Evolutionary conservation across 1,284 basidiomycete genomes (phyloP).

Genomic region (Pseudozyma thailandica): DNA sequence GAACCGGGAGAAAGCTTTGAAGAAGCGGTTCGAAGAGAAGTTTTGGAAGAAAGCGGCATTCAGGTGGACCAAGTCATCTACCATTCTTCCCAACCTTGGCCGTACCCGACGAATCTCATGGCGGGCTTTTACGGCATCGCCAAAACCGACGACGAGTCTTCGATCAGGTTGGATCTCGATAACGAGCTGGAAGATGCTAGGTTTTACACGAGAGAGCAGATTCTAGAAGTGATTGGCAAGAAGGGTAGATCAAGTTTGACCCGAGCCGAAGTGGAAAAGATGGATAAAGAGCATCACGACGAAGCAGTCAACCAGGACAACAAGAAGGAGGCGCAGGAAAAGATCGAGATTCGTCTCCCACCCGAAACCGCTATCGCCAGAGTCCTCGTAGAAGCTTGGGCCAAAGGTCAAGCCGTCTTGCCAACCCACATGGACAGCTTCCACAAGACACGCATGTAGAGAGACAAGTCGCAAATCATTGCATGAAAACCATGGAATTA

Average conservation of each 20-base stretch:
- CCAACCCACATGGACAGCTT: slow-evolving; percentile 31
- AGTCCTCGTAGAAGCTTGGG: slow-evolving; percentile 77
- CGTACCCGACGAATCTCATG: slow-evolving; percentile 84
- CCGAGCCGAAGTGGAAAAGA: slow-evolving; percentile 74
- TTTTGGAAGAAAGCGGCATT: slow-evolving; percentile 94
- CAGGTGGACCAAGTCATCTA: slow-evolving; percentile 84
- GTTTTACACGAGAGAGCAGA: slow-evolving; percentile 84
- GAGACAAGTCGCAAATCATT: too few species aligned
- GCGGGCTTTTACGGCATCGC: slow-evolving; percentile 73
- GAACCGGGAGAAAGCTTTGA: slow-evolving; percentile 76
- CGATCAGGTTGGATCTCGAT: slow-evolving; percentile 86
- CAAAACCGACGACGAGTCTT: slow-evolving; percentile 68
- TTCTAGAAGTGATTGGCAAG: slow-evolving; percentile 75
- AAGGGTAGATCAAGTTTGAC: slow-evolving; percentile 70
- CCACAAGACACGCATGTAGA: slow-evolving; percentile 41
- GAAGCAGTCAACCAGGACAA: slow-evolving; percentile 45
- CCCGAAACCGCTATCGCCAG: slow-evolving; percentile 76
- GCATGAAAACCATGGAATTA: too few species aligned
- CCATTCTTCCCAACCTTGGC: slow-evolving; percentile 85
- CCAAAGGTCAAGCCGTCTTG: slow-evolving; percentile 70
- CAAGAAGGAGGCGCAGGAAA: slow-evolving; percentile 67
- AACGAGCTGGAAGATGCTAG: slow-evolving; percentile 94
- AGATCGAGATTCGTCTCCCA: slow-evolving; percentile 34
- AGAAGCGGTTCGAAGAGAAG: slow-evolving; percentile 90
- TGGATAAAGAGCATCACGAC: slow-evolving; percentile 70